phyloP scores from a whole-genome alignment of 495 filamentous ascomycete species.

The Hypoxylon subgilvum region DNA sequence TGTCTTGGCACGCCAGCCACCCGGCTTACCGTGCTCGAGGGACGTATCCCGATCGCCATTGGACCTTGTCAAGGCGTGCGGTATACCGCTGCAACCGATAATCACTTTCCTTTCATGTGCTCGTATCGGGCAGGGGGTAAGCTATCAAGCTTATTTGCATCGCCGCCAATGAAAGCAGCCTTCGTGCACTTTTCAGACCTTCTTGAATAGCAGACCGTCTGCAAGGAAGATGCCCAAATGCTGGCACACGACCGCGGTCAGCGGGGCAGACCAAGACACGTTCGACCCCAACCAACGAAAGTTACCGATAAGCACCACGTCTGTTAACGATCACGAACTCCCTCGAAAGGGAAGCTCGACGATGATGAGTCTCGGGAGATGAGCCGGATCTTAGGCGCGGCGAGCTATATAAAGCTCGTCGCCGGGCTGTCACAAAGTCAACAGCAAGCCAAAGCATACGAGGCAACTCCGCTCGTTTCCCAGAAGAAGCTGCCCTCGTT shows the following conservation, averaged over 20 bases:
- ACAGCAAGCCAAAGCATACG: slow-evolving; percentile 15
- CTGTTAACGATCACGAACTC: slow-evolving; percentile 18
- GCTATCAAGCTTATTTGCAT: slow-evolving; percentile 29
- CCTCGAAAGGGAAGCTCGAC: slow-evolving; percentile 42
- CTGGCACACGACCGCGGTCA: slow-evolving; percentile 32
- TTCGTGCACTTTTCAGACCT: slow-evolving; percentile 6
- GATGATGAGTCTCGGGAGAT: neutral
- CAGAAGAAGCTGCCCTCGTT: neutral
- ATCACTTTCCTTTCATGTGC: slow-evolving; percentile 38
- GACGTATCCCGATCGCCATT: slow-evolving; percentile 27
- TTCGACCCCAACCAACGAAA: slow-evolving; percentile 10
- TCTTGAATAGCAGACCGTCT: slow-evolving; percentile 7
- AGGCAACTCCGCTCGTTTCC: slow-evolving; percentile 1
- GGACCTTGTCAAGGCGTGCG: slow-evolving; percentile 28
- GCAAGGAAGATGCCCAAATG: slow-evolving; percentile 7
- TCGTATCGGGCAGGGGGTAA: slow-evolving; percentile 31
- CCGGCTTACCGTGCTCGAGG: slow-evolving; percentile 24
- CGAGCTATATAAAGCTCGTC: slow-evolving; percentile 35
- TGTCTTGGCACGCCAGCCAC: slow-evolving; percentile 27
- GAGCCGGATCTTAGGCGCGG: neutral
- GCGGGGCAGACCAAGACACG: slow-evolving; percentile 18
- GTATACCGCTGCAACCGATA: slow-evolving; percentile 21
- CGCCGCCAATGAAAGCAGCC: slow-evolving; percentile 14
- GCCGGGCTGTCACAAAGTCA: slow-evolving; percentile 3
- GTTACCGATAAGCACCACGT: slow-evolving; percentile 32